Evolutionary conservation across 768 basidiomycete genomes (phyloP), one percentile per base, ranked within the genome.

Genomic region (Albatrellus ellisii): DNA sequence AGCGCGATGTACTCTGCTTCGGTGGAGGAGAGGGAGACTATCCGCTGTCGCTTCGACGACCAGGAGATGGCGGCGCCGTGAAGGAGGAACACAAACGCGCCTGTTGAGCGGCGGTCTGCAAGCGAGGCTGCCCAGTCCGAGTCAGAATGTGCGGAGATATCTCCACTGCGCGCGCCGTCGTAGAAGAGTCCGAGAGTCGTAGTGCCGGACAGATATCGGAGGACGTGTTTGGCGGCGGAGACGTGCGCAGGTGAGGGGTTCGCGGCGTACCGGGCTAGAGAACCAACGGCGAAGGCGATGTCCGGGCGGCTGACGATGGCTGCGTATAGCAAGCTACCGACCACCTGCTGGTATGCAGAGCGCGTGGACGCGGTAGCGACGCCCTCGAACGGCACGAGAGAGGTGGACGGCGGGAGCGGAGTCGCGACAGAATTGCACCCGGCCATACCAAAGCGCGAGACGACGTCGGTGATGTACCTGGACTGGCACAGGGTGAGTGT

Each of bases 1-100:
- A 18, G 14, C 14, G 65, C 65, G 12, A 68, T 56, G 50, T 67
- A 71, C 54, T 72, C 68, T 0, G 66, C 63, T 47, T 73, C 65
- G 4, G 56, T 57, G 0, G 62, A 66, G 0, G 66, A 72, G 0
- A 57, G 48, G 0, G 70, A 52, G 18, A 68, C 55, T 0, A 56
- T 56, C 1, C 44, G 31, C 50, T 75, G 72, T 35, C 61, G 56
- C 36, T 60, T 56, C 0, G 62, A 61, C 18, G 50, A 51, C 69
- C 71, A 74, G 3, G 56, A 47, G 6, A 72, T 52, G 3, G 62
- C 52, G 4, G 59, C 65, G 0, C 62, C 60, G 18, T 50, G 51
- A 28, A 63, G 38, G 7, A 55, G 52, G 54, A 55, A n/a, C n/a
- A n/a, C n/a, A n/a, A n/a, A n/a, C n/a, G n/a, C n/a, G n/a, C n/a